These are phyloP conservation scores for Omphalea diandra DNA, from an alignment of 441 rosid species.

Conservation along the genomic window DNA sequence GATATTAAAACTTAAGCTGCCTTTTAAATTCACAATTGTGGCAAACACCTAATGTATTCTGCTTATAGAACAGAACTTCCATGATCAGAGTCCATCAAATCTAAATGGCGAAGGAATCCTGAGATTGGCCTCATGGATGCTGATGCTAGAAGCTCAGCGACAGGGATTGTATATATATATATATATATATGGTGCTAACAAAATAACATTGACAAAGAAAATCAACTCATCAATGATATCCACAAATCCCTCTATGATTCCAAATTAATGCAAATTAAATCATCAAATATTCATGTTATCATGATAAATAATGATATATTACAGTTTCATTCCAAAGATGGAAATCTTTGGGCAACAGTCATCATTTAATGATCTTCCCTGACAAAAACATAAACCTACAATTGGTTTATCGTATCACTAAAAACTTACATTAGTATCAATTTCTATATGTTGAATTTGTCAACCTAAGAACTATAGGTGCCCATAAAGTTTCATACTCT, in stretches of 20 bases:
- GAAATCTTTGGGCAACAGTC: background rate
- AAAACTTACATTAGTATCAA: background rate
- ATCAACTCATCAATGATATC: background rate
- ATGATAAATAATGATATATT: background rate
- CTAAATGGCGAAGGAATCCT: background rate
- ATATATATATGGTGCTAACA: background rate
- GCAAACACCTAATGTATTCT: constrained; percentile 10
- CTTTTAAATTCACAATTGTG: too few relatives aligned
- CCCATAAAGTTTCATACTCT: background rate
- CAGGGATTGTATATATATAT: constrained; percentile 4
- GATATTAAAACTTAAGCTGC: background rate
- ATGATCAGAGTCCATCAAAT: background rate
- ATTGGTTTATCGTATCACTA: background rate
- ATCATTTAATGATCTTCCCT: background rate
- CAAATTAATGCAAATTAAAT: background rate
- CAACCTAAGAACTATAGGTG: background rate
- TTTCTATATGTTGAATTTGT: background rate
- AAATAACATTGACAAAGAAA: background rate
- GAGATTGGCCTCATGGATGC: background rate
- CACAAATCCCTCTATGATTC: background rate
- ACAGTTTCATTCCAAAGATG: background rate
- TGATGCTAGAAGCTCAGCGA: background rate
- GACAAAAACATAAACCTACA: background rate
- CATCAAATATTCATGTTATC: background rate
- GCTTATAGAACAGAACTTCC: background rate